These are phyloP conservation scores for Spergularia marina DNA, from an alignment of 148 eudicot genomes.

Conservation along the genomic window DNA sequence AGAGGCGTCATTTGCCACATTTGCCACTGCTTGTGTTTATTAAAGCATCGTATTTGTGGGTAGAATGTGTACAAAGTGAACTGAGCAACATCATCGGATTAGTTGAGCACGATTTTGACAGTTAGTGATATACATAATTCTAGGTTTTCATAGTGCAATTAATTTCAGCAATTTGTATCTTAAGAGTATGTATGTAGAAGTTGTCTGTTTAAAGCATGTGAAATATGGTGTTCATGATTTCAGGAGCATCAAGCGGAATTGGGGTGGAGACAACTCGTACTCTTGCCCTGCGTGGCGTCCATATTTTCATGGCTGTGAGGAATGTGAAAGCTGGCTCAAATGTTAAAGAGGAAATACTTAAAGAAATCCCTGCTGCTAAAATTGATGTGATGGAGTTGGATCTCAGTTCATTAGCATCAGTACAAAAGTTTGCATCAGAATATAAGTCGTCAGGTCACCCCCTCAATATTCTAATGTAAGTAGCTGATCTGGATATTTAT, in stretches of 20 bases:
- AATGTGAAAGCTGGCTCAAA: slow-evolving; percentile 51
- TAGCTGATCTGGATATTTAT: too few relatives aligned
- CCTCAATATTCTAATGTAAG: slow-evolving; percentile 85
- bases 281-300: slow-evolving; percentile 69
- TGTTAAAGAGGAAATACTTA: slow-evolving; percentile 60
- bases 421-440: slow-evolving; percentile 70
- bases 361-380: slow-evolving; percentile 65
- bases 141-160: neutral
- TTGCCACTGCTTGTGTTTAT: too few relatives aligned
- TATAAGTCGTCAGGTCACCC: slow-evolving; percentile 57
- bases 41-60: too few relatives aligned
- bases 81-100: too few relatives aligned
- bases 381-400: slow-evolving; percentile 87
- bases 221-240: slow-evolving; percentile 21
- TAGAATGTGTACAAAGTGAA: too few relatives aligned
- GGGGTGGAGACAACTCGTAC: slow-evolving; percentile 76
- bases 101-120: neutral
- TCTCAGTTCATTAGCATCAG: slow-evolving; percentile 72
- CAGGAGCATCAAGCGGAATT: slow-evolving; percentile 93
- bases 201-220: neutral
- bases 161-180: neutral
- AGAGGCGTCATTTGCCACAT: too few relatives aligned
- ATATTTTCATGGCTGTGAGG: slow-evolving; percentile 88
- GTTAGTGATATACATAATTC: neutral
- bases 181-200: neutral